Evolutionary conservation across 352 stramenopile genomes (phyloP).

Genomic region (Bremia lactucae): DNA sequence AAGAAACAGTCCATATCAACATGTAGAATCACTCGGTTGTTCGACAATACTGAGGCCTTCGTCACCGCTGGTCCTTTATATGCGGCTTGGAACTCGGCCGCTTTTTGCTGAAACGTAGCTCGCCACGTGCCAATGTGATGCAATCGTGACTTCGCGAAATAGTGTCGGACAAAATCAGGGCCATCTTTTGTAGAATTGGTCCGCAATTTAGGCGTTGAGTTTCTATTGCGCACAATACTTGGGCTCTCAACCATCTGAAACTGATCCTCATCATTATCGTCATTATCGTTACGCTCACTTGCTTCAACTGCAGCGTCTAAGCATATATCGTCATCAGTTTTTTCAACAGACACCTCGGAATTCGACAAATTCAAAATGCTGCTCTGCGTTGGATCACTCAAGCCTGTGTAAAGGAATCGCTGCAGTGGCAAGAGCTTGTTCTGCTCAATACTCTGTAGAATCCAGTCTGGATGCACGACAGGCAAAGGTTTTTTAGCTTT

Average conservation of each 20-base stretch:
- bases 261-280: conserved; percentile 1
- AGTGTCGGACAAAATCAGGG: conserved; percentile 61
- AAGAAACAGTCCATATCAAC: conserved; percentile 99
- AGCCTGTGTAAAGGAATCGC: conserved; percentile 79
- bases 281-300: conserved; percentile 3
- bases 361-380: conserved; percentile 21
- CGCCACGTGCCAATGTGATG: conserved; percentile 81
- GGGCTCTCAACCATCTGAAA: background rate
- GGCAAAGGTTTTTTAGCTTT: conserved; percentile 47
- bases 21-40: conserved; percentile 86
- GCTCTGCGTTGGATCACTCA: conserved; percentile 59
- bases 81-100: conserved; percentile 43
- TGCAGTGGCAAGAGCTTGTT: conserved; percentile 57
- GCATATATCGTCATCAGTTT: conserved; percentile 1
- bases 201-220: conserved; percentile 2
- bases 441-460: conserved; percentile 81
- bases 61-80: conserved; percentile 38
- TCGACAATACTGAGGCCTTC: conserved; percentile 23
- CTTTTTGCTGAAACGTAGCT: conserved; percentile 61
- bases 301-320: background rate
- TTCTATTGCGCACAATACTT: background rate
- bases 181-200: conserved; percentile 67
- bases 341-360: background rate
- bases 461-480: conserved; percentile 86
- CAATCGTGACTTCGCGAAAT: conserved; percentile 76